Evolutionary conservation across 345 rosid genomes (phyloP).

Genomic region (Gossypium anomalum): DNA sequence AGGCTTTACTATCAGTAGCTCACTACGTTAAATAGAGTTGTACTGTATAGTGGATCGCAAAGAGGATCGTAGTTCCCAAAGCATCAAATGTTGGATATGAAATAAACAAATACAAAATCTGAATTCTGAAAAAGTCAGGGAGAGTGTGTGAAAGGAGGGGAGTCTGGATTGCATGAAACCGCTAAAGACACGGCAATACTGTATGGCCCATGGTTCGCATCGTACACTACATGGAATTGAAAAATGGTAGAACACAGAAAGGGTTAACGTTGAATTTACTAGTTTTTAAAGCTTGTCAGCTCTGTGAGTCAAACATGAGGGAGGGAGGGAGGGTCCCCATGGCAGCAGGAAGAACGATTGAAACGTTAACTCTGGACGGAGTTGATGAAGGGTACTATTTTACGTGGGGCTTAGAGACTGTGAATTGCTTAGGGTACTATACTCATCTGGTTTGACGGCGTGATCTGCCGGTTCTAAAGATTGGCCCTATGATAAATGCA

Average conservation of each 20-base stretch:
- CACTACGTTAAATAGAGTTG: conserved; percentile 27
- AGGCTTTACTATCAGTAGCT: conserved; percentile 36
- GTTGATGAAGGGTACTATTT: neutral
- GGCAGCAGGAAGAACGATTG: neutral
- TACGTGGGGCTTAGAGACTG: neutral
- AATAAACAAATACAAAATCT: conserved; percentile 20
- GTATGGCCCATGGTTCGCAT: conserved; percentile 5
- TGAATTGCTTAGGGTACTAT: neutral
- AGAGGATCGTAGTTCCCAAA: conserved; percentile 38
- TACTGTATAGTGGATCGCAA: conserved; percentile 6
- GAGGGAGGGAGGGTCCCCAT: neutral
- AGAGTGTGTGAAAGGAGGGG: neutral
- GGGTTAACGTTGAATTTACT: neutral
- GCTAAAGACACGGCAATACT: conserved; percentile 7
- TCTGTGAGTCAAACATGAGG: conserved; percentile 5
- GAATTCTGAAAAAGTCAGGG: conserved; percentile 3
- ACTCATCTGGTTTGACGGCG: conserved; percentile 28
- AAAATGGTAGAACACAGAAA: neutral
- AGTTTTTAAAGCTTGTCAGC: neutral
- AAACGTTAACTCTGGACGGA: conserved; percentile 17
- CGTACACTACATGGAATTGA: conserved; percentile 9
- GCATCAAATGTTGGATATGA: conserved; percentile 10
- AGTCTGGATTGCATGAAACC: conserved; percentile 12
- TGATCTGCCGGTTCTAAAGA: conserved; percentile 19
- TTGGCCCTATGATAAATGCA: conserved; percentile 5